A percentile compares a stretch with the other conserved stretches of the same genome.
Evolutionary conservation across 345 rosid species (phyloP).

Genomic region (Boechera retrofracta): DNA sequence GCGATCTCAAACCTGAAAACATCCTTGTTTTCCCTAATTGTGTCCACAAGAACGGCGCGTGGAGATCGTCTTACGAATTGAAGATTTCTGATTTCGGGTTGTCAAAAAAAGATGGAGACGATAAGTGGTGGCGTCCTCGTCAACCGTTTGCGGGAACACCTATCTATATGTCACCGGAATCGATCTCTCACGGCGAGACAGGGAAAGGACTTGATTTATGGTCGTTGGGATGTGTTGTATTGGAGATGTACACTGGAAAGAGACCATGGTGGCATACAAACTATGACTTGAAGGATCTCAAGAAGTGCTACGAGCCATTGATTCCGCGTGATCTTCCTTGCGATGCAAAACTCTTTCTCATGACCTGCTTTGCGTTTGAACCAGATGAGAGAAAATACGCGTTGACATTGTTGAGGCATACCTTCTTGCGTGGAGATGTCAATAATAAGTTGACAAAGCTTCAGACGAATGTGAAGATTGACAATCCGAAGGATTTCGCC

Average conservation of each 20-base stretch:
- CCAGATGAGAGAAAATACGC: conserved; percentile 18
- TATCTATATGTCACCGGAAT: conserved; percentile 52
- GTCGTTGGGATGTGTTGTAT: conserved; percentile 56
- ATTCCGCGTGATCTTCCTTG: conserved; percentile 10
- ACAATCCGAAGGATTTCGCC: neutral
- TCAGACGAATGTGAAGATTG: neutral
- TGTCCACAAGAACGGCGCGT: neutral
- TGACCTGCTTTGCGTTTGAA: conserved; percentile 7
- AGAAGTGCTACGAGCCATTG: neutral
- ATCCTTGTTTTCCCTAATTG: conserved; percentile 32
- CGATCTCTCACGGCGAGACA: conserved; percentile 29
- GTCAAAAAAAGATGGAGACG: conserved; percentile 41
- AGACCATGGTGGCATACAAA: conserved; percentile 46
- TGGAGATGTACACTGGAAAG: conserved; percentile 54
- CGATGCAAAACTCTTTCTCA: conserved; percentile 11
- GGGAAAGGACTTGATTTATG: conserved; percentile 50
- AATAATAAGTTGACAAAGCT: neutral
- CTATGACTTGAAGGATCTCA: neutral
- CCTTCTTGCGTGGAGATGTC: conserved; percentile 9
- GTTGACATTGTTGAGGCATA: neutral
- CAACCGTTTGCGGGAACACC: conserved; percentile 44
- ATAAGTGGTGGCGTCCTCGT: conserved; percentile 21
- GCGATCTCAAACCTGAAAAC: conserved; percentile 53
- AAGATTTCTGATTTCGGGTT: conserved; percentile 54
- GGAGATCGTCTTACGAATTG: neutral